Base-by-base conservation (phyloP, 2,329 filamentous ascomycete species). In the Nectriaceae sp. region DNA sequence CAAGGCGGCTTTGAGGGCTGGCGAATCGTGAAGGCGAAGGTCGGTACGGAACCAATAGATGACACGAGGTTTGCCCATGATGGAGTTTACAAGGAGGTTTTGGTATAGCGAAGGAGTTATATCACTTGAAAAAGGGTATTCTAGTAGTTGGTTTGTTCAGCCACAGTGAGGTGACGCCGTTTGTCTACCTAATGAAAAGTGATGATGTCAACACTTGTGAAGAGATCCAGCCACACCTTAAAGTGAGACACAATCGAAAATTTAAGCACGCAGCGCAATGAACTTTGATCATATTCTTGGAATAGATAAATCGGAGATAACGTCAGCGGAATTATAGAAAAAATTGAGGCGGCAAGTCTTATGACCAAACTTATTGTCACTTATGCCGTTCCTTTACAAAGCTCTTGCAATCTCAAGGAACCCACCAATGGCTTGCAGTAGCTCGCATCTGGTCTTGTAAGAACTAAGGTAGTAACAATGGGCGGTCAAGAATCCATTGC, bases 41-140 rank as follows among this genome's bases (percentile, higher is more conserved):
- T 91, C 88, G 5, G 88, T 91, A 46, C 88, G 81, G 61, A 90
- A 90, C 88, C 88, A 90, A 65, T 89, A 90, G 26, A 90, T 77
- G 2, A 90, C 86, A 22, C 69, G 62, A 20, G 65, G 55, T 22
- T 66, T 64, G 6, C 45, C 40, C 69, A 72, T 72, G n/a, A 40
- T 36, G 15, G 4, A 11, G 2, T 1, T 21, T 8, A 18, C 19
- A 11, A 11, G 15, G 10, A 20, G 39, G 16, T 21, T n/a, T 11
- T 40, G 11, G 38, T 42, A 19, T 35, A n/a, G 26, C 15, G 46
- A 22, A n/a, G 21, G 16, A 10, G n/a, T n/a, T 41, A 36, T 16
- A 18, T 38, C 10, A 5, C 11, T 5, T 20, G 10, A 39, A 6
- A 38, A 21, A n/a, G n/a, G n/a, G n/a, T n/a, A n/a, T n/a, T n/a